Base-by-base conservation (phyloP, 306 rosid genomes). In the Erythrophleum fordii region DNA sequence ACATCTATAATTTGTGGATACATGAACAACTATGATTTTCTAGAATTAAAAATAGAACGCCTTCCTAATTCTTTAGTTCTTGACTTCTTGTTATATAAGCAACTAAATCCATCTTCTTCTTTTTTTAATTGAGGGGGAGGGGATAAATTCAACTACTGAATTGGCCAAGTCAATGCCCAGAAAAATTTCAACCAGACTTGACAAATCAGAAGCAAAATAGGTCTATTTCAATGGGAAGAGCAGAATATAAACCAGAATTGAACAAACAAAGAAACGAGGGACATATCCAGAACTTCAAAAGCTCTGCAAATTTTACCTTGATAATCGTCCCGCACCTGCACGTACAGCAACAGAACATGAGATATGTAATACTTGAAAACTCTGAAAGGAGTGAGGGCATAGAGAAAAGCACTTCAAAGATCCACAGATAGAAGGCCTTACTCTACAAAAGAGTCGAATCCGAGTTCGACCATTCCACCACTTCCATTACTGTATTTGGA, bases 251-350 rank as follows among this genome's bases (percentile, higher is more conserved):
- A 79, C 77, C 74, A 56, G 10, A 49, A 73, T n/a, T 23, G 52
- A 76, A 53, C 44, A 76, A 65, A 82, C 41, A 53, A 45, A 46
- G 64, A 78, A 58, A 69, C 26, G 16, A 39, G 25, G 61, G 51
- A 67, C 34, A 71, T 13, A 4, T 71, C 31, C 69, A 75, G 16
- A 65, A 71, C 39, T 78, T 48, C 37, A n/a, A 71, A 75, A 77
- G 73, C 20, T 53, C 2, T 0, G 44, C 22, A 67, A 81, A 41
- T 83, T 89, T 86, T 80, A 95, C 99, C 99, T 90, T 95, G 65
- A 92, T 73, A 80, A 90, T 90, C 95, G 90, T 81, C 81, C 92
- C 99, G 42, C 99, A 95, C 86, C 98, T 94, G 97, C 89, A 83
- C 11, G 79, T 28, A 72, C 76, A 83, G 79, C 11, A 83, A 42